These are phyloP conservation scores for Corynespora cassiicola DNA, from an alignment of 2,329 filamentous ascomycete genomes.

Conservation along the genomic window DNA sequence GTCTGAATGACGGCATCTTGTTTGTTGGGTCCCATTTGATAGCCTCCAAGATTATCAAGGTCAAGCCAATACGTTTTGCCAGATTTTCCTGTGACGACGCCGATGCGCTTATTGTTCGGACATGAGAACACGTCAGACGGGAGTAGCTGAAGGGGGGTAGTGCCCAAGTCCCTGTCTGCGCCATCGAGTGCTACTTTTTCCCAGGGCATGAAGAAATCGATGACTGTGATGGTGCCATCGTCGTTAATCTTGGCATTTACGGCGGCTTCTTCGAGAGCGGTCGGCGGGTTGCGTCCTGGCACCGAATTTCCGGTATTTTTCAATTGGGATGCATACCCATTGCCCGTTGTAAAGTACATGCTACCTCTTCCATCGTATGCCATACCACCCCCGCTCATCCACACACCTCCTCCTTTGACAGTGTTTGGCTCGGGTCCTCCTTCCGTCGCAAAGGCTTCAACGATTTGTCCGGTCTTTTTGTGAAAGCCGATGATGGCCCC, in stretches of 20 bases:
- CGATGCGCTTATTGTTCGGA: constrained; percentile 53
- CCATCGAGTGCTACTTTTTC: constrained; percentile 59
- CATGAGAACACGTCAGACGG: constrained; percentile 53
- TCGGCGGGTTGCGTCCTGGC: constrained; percentile 53
- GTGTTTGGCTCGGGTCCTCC: constrained; percentile 51
- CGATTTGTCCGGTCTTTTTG: constrained; percentile 52
- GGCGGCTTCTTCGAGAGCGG: constrained; percentile 56
- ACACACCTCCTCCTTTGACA: constrained; percentile 52
- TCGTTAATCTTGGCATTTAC: constrained; percentile 56
- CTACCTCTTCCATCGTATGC: constrained; percentile 55
- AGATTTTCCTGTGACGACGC: constrained; percentile 57
- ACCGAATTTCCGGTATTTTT: constrained; percentile 47
- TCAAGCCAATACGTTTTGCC: constrained; percentile 60
- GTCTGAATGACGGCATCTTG: constrained; percentile 54
- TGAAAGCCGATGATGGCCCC: constrained; percentile 59
- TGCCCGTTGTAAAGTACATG: constrained; percentile 57
- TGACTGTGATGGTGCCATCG: constrained; percentile 51
- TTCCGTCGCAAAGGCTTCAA: constrained; percentile 54
- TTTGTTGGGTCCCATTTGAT: constrained; percentile 52
- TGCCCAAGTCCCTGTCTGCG: constrained; percentile 58
- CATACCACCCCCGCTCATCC: constrained; percentile 59
- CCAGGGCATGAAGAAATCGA: constrained; percentile 60
- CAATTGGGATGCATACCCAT: constrained; percentile 58
- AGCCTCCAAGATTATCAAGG: constrained; percentile 57
- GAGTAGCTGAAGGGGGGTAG: constrained; percentile 53